Conservation (phyloP, 768 basidiomycete genomes). For the Amanita pseudoporphyria region DNA sequence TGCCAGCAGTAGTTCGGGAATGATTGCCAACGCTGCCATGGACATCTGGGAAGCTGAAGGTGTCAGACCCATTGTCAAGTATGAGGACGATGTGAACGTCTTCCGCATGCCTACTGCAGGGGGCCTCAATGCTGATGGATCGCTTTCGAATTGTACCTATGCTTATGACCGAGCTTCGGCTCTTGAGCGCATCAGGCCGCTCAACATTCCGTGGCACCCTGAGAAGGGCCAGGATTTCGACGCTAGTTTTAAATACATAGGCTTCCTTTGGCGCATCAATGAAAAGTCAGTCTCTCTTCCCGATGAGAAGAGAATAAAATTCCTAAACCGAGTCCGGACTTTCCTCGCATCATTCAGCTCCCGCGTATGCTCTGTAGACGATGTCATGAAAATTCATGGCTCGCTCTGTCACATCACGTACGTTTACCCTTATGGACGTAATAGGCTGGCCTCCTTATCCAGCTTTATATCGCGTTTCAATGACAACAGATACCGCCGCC, state of each 20-base stretch:
- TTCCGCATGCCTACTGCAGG: conserved; percentile 13
- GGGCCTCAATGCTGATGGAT: neutral
- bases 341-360: conserved; percentile 10
- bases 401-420: conserved; percentile 23
- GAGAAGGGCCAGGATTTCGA: conserved; percentile 19
- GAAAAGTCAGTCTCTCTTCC: conserved; percentile 19
- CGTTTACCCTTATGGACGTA: conserved; percentile 15
- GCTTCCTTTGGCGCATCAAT: conserved; percentile 24
- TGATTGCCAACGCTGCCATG: conserved; percentile 17
- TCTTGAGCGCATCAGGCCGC: conserved; percentile 9
- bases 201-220: conserved; percentile 21
- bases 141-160: conserved; percentile 10
- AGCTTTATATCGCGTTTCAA: conserved; percentile 16
- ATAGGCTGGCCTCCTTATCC: conserved; percentile 16
- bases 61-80: conserved; percentile 14
- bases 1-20: conserved; percentile 22
- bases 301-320: conserved; percentile 20
- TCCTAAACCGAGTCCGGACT: conserved; percentile 10
- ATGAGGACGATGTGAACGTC: conserved; percentile 17
- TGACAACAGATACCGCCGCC: conserved; percentile 7
- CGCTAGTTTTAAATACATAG: conserved; percentile 17
- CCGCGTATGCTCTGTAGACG: conserved; percentile 10
- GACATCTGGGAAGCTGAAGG: conserved; percentile 19
- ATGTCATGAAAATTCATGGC: conserved; percentile 19
- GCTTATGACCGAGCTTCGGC: conserved; percentile 12